Conservation (phyloP, 2,329 filamentous ascomycete species). For the Fusarium sp. region DNA sequence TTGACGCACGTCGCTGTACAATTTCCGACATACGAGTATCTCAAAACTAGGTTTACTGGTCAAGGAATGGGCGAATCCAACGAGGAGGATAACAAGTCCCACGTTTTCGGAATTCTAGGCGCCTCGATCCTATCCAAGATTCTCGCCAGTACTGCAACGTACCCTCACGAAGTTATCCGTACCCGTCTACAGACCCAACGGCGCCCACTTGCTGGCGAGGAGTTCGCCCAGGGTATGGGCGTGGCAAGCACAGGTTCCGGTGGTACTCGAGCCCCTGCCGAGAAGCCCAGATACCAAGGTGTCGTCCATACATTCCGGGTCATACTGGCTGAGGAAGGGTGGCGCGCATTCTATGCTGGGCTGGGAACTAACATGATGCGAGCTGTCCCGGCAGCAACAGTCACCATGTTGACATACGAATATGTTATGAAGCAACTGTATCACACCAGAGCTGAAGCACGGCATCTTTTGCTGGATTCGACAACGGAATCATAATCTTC, state of each 20-base stretch:
- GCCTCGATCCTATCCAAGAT: constrained; percentile 96
- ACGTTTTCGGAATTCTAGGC: constrained; percentile 85
- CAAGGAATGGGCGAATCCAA: constrained; percentile 81
- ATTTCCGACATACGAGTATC: constrained; percentile 93
- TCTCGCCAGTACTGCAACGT: constrained; percentile 92
- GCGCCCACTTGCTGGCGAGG: constrained; percentile 69
- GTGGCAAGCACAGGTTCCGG: constrained; percentile 52
- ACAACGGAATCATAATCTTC: constrained; percentile 30
- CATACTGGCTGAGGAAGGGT: constrained; percentile 91
- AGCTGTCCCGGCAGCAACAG: constrained; percentile 93
- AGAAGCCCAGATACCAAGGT: constrained; percentile 75
- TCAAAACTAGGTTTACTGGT: constrained; percentile 92
- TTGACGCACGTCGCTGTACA: constrained; percentile 96
- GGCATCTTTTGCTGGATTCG: constrained; percentile 38
- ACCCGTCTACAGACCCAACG: constrained; percentile 95
- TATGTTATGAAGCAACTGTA: constrained; percentile 71
- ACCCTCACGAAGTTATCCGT: constrained; percentile 95
- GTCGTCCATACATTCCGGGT: constrained; percentile 84
- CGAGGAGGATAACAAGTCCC: constrained; percentile 57
- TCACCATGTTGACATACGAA: constrained; percentile 98
- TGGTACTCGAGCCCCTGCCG: constrained; percentile 44
- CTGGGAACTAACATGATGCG: constrained; percentile 98
- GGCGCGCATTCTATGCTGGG: constrained; percentile 95
- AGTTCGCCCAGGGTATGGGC: constrained; percentile 63
- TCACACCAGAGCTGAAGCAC: constrained; percentile 55